These are phyloP conservation scores for Harringtonia aguacate DNA, from an alignment of 2,329 filamentous ascomycete species.

Conservation along the genomic window DNA sequence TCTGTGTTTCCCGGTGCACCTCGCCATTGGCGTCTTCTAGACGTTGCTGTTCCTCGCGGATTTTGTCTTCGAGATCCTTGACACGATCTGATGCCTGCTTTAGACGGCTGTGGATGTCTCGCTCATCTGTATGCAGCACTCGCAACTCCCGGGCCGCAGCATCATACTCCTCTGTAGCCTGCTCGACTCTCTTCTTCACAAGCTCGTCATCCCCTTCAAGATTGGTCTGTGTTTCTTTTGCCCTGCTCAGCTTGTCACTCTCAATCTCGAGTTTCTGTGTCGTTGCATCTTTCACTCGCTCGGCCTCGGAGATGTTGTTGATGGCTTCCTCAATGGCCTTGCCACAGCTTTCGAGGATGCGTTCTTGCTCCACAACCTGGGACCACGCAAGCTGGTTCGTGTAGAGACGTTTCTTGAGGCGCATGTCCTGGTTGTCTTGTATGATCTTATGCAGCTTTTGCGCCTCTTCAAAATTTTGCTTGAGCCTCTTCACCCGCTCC, in stretches of 20 bases:
- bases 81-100: slow-evolving; percentile 39
- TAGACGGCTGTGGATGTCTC: slow-evolving; percentile 50
- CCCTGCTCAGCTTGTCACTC: slow-evolving; percentile 32
- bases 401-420: slow-evolving; percentile 47
- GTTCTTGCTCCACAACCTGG: slow-evolving; percentile 71
- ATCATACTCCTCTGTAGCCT: slow-evolving; percentile 41
- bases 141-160: slow-evolving; percentile 13
- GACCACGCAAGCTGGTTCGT: slow-evolving; percentile 71
- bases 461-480: slow-evolving; percentile 48
- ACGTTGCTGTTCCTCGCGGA: slow-evolving; percentile 45
- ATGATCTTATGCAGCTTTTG: slow-evolving; percentile 53
- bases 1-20: slow-evolving; percentile 49
- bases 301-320: slow-evolving; percentile 31
- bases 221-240: slow-evolving; percentile 26
- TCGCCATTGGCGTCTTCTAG: slow-evolving; percentile 57
- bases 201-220: slow-evolving; percentile 35
- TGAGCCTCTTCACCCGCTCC: slow-evolving; percentile 53
- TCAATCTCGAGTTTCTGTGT: slow-evolving; percentile 37
- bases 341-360: slow-evolving; percentile 26
- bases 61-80: slow-evolving; percentile 32
- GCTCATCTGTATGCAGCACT: slow-evolving; percentile 47
- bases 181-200: slow-evolving; percentile 32
- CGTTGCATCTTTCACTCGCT: slow-evolving; percentile 26
- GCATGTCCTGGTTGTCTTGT: slow-evolving; percentile 55
- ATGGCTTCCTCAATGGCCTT: slow-evolving; percentile 26